Conservation (phyloP, 2,329 filamentous ascomycete genomes). For the Arthrobotrys megalospora region DNA sequence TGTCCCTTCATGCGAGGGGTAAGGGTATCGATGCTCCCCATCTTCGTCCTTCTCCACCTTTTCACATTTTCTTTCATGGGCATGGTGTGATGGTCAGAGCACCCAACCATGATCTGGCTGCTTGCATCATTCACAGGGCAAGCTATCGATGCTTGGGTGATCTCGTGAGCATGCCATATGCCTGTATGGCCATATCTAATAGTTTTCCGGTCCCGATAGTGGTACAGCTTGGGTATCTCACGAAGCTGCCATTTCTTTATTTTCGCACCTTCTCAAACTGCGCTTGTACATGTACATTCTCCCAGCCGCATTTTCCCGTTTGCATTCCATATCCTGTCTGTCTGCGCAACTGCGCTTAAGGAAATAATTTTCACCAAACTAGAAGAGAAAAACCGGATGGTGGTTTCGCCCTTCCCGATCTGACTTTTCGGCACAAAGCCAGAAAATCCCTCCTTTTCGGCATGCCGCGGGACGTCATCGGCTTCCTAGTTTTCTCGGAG, state of each 20-base stretch:
- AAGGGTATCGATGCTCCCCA: conserved; percentile 35
- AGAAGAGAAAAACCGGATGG: conserved; percentile 7
- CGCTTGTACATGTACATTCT: conserved; percentile 10
- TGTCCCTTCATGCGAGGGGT: conserved; percentile 55
- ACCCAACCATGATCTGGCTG: conserved; percentile 17
- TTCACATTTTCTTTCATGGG: conserved; percentile 25
- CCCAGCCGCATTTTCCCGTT: conserved; percentile 19
- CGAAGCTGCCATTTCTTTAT: not conserved
- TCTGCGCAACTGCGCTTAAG: not conserved
- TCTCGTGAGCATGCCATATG: conserved; percentile 32
- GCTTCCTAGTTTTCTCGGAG: conserved; percentile 35
- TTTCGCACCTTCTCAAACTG: conserved; percentile 12
- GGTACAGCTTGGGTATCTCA: not conserved
- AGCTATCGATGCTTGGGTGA: conserved; percentile 14
- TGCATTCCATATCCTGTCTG: conserved; percentile 11
- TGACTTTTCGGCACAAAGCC: conserved; percentile 17
- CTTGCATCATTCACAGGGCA: conserved; percentile 21
- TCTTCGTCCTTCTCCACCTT: conserved; percentile 24
- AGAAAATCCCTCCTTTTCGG: conserved; percentile 43
- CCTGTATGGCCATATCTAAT: not conserved
- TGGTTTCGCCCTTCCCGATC: conserved; percentile 31
- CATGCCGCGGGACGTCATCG: conserved; percentile 39
- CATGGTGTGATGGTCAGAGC: conserved; percentile 42
- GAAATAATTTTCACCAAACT: conserved; percentile 16
- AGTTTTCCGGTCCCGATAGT: conserved; percentile 3